Percentiles rank a stretch among this genome's conserved stretches.
These are phyloP conservation scores for Pisolithus albus DNA, from an alignment of 768 basidiomycete species.

Conservation along the genomic window DNA sequence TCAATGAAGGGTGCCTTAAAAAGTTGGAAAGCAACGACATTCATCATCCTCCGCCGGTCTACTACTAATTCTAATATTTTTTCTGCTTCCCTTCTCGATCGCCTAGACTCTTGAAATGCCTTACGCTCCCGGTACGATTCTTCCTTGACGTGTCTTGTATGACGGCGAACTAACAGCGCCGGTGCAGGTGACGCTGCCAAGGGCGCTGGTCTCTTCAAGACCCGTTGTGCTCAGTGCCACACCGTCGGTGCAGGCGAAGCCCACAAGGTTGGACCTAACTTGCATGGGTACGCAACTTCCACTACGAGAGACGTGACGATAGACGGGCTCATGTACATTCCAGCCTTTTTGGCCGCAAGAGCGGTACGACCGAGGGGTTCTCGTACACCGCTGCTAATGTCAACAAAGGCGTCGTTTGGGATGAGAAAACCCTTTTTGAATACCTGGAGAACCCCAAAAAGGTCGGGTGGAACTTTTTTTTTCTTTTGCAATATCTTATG, in stretches of 20 bases:
- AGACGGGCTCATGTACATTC: background rate
- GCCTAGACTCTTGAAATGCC: conserved; percentile 28
- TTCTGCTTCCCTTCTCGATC: no score
- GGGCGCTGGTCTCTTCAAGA: conserved; percentile 95
- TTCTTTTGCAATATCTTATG: background rate
- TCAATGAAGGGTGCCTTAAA: no score
- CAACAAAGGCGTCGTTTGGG: conserved; percentile 88
- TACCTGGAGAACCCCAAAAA: conserved; percentile 98
- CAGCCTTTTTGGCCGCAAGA: conserved; percentile 79
- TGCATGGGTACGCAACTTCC: conserved; percentile 65
- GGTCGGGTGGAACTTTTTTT: conserved; percentile 34
- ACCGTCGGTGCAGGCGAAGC: conserved; percentile 71
- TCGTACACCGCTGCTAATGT: conserved; percentile 93
- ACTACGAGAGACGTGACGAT: background rate
- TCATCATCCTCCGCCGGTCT: no score
- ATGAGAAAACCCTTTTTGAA: conserved; percentile 85
- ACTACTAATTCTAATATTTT: no score
- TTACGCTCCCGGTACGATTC: conserved; percentile 35
- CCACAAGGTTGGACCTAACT: conserved; percentile 92
- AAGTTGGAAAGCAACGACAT: no score
- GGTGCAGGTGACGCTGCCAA: conserved; percentile 75
- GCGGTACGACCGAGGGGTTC: conserved; percentile 80
- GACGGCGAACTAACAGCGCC: background rate
- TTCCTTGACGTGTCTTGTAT: background rate
- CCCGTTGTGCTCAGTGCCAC: conserved; percentile 92